These are phyloP conservation scores for Thelephora terrestris DNA, from an alignment of 1,284 basidiomycete genomes.

Conservation along the genomic window DNA sequence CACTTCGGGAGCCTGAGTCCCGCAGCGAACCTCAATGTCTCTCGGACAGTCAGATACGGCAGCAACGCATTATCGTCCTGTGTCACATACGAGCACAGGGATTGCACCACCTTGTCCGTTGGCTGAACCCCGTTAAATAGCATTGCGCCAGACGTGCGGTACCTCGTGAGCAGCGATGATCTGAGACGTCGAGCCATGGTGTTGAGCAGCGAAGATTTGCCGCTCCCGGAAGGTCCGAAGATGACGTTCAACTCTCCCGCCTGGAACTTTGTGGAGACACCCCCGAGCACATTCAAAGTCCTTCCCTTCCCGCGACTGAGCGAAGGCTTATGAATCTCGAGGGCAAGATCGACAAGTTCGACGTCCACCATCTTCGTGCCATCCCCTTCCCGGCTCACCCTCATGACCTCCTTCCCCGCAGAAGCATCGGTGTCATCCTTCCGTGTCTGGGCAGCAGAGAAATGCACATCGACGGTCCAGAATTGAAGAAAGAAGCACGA, in stretches of 20 bases:
- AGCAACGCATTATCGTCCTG: constrained; percentile 41
- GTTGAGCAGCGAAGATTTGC: constrained; percentile 37
- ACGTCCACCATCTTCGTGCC: neutral
- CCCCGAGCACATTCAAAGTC: constrained; percentile 29
- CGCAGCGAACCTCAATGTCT: constrained; percentile 39
- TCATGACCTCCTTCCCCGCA: neutral
- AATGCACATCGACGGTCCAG: neutral
- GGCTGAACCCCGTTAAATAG: neutral
- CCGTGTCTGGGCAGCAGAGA: neutral
- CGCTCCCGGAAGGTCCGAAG: constrained; percentile 31
- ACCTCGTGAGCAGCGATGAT: constrained; percentile 13
- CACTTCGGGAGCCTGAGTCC: constrained; percentile 29
- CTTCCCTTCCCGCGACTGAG: constrained; percentile 11
- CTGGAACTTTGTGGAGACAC: constrained; percentile 30
- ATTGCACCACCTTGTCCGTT: neutral
- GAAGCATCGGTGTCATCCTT: neutral
- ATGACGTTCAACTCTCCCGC: constrained; percentile 35
- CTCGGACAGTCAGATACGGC: constrained; percentile 33
- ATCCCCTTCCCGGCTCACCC: neutral
- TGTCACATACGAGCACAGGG: constrained; percentile 37
- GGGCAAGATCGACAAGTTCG: constrained; percentile 14
- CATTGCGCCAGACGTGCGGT: neutral
- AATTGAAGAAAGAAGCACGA: neutral
- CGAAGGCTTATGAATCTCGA: constrained; percentile 21
- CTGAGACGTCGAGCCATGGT: constrained; percentile 30